Percentiles rank a stretch among this genome's conserved stretches.
These are phyloP conservation scores for Theileria parva DNA, from an alignment of 169 alveolate genomes.

Conservation along the genomic window DNA sequence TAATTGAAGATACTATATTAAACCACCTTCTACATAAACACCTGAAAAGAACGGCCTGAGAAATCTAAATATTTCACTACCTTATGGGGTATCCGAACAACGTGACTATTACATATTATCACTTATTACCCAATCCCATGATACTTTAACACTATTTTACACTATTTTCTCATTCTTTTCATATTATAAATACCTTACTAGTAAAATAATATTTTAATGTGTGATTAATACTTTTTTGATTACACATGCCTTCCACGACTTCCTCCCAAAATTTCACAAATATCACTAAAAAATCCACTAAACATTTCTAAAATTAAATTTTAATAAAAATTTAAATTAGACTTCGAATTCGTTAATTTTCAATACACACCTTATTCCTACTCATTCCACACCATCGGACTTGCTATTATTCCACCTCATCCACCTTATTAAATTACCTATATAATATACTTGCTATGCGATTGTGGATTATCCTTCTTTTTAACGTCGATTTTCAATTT, in stretches of 20 bases:
- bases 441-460: not conserved
- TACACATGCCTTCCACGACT: not conserved
- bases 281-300: too few relatives aligned
- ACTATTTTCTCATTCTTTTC: not conserved
- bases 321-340: not conserved
- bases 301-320: not conserved
- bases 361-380: not conserved
- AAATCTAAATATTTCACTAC: not conserved
- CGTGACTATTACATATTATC: not conserved
- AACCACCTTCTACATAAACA: not conserved
- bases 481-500: not conserved
- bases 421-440: too few relatives aligned
- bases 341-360: not conserved
- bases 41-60: not conserved
- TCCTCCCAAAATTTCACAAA: not conserved
- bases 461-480: not conserved
- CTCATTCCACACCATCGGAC: not conserved
- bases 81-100: not conserved
- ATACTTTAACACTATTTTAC: not conserved
- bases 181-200: too few relatives aligned
- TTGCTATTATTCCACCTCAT: not conserved
- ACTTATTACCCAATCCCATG: not conserved
- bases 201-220: not conserved
- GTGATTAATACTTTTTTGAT: not conserved
- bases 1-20: not conserved